Evolutionary conservation across 2,329 filamentous ascomycete genomes (phyloP), one percentile per base, ranked within the genome.

Genomic region (Arachnopeziza araneosa): DNA sequence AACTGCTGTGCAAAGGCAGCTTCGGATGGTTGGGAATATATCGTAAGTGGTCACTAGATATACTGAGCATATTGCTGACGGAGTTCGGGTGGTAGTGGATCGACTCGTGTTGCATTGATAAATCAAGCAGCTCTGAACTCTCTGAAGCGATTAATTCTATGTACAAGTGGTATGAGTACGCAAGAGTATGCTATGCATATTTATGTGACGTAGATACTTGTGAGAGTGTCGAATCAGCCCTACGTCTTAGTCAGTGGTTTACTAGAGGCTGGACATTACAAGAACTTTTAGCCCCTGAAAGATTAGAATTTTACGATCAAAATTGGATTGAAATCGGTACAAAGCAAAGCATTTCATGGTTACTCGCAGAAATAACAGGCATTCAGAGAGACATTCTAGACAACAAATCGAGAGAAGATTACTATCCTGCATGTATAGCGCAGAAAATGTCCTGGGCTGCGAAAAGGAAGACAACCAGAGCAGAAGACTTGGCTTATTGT

Each of bases 361-460:
- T 22, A 2, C 50, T 63, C 2, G 57, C 60, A 21, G 22, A 48
- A 19, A 60, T 60, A 14, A 63, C 60, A 12, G 49, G 52, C 1
- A 63, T 63, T 49, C 24, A 19, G 14, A 55, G 56, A 14, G 19
- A 49, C 9, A 12, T 24, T 19, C 24, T 55, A 6, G 5, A 30
- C 26, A 30, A 30, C 26, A 30, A 30, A 5, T 30, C 5, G 26
- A 30, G 26, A 30, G 26, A 30, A 30, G 26, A 5, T 30, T 30
- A 30, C 26, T 30, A n/a, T n/a, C n/a, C n/a, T n/a, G 19, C 24
- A 52, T 61, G 71, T 66, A 6, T 74, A 64, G 71, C 74, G 63
- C 7, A 64, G 54, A 67, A 69, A 50, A 74, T 76, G 72, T 72
- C 67, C 17, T 76, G 74, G 74, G 72, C 72, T 17, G 64, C 73